Evolutionary conservation across 2,329 filamentous ascomycete species (phyloP).

Genomic region (Chaetomiaceae sp.): DNA sequence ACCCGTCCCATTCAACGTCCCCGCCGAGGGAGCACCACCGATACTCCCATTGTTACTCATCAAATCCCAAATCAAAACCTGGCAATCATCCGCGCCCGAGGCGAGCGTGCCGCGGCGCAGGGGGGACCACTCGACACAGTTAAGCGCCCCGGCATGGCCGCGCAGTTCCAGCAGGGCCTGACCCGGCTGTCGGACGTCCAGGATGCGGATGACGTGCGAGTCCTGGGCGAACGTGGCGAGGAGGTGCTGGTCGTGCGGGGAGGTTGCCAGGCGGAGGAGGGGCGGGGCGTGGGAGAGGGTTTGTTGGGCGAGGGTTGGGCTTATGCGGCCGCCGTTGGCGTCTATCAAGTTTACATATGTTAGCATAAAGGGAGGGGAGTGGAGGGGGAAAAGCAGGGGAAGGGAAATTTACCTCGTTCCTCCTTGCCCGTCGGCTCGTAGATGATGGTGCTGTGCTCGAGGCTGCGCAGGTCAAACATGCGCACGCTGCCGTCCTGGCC

Average conservation of each 20-base stretch:
- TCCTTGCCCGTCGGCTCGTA: constrained; percentile 94
- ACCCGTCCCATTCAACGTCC: neutral
- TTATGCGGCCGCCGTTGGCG: constrained; percentile 58
- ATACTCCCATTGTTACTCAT: constrained; percentile 51
- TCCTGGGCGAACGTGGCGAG: constrained; percentile 97
- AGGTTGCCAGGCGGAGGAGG: constrained; percentile 76
- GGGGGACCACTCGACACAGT: constrained; percentile 95
- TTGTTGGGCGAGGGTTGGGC: constrained; percentile 71
- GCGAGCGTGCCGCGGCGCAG: constrained; percentile 81
- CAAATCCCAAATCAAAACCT: constrained; percentile 91
- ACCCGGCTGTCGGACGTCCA: constrained; percentile 93
- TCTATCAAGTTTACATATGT: constrained; percentile 35
- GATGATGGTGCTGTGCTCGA: constrained; percentile 98
- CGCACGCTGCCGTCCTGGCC: constrained; percentile 95
- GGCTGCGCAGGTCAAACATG: constrained; percentile 95
- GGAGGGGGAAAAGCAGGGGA: neutral
- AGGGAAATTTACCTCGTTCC: constrained; percentile 53
- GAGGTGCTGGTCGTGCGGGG: constrained; percentile 90
- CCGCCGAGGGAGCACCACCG: neutral
- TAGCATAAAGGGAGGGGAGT: neutral
- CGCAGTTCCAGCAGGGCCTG: constrained; percentile 91
- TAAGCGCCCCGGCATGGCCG: constrained; percentile 79
- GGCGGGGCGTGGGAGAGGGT: constrained; percentile 74
- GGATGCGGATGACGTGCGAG: constrained; percentile 84
- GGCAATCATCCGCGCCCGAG: constrained; percentile 85